Evolutionary conservation across 768 basidiomycete species (phyloP), one percentile per base, ranked within the genome.

Genomic region (Termitomyces sp.): DNA sequence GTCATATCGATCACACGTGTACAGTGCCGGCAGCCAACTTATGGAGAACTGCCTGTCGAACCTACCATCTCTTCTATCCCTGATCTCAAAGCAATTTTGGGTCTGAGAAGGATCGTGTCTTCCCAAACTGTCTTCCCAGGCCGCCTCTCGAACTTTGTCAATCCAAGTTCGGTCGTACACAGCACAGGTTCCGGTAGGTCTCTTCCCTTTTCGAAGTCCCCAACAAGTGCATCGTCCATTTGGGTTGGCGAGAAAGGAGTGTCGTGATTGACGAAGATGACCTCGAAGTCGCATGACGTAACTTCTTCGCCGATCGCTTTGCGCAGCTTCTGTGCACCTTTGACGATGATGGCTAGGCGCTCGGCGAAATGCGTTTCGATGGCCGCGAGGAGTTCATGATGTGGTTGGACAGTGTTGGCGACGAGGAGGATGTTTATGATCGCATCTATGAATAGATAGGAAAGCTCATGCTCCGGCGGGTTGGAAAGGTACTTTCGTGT

Each of bases 241-340:
- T 62, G 66, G 1, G 55, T 52, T 0, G 60, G 56, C 50, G 78
- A 72, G 41, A 76, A 85, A 32, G 49, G 50, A 0, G 74, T 69
- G 16, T 77, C 79, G 5, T 76, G 74, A 1, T 68, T 58, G 40
- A 76, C 72, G 44, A 78, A 77, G 10, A 80, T 61, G 16, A 78
- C 72, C 63, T 83, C 80, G 56, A 86, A 61, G 58, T 85, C 84
- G 50, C 77, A 79, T 2, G 76, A 79, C 2, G 80, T 80, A 43
- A 86, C 72, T 48, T 79, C 80, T 64, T 84, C 81, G 0, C 83
- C 83, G 45, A 85, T 75, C 11, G 77, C 78, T 63, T 78, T 81
- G 59, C 83, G 83, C 53, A 86, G 66, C 7, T 71, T 71, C 53
- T 79, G 69, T 2, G 83, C 79, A 5, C 73, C 63, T 20, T 73